Evolutionary conservation across 163 green algal genomes (phyloP), one percentile per base, ranked within the genome.

Genomic region (Botryococcus braunii): DNA sequence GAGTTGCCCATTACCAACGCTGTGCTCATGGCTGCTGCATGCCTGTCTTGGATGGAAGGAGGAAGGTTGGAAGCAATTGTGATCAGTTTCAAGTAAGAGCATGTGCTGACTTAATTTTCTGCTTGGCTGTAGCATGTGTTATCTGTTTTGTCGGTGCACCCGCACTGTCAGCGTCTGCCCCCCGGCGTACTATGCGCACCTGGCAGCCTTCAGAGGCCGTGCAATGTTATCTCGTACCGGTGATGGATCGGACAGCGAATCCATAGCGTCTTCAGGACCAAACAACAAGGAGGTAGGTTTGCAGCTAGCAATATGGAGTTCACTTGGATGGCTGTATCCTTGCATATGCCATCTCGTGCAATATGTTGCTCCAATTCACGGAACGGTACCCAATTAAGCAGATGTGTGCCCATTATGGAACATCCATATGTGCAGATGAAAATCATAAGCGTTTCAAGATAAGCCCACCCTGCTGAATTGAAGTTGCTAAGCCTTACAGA

Each of bases 121-220:
- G 5, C 41, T 13, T 63, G 47, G 9, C 21, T 63, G 62, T 70
- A 80, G 83, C 80, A 69, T 96, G 65, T 94, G 82, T 79, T 94
- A 92, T 83, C 79, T 88, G 23, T 96, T 88, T 74, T 85, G 79
- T 66, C 77, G 86, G 55, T 88, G 82, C 77, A 87, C 79, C 23
- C 74, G 86, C 65, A 73, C 74, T 41, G 86, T 92, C 21, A 85
- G 74, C 9, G 48, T 90, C 3, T 74, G 72, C 39, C 78, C 83
- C 2, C 81, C 85, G 8, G 82, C 74, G 21, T 92, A 96, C 79
- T 96, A 97, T 64, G 90, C 90, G 0, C 87, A 97, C 80, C 82
- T 95, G 60, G 89, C 87, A 3, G 91, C 91, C n/a, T 83, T 88
- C 69, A 69, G 88, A 2, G 65, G 50, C 31, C 47, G 43, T 17